phyloP scores from a whole-genome alignment of 345 rosid genomes.

The Rubroshorea leprosula region DNA sequence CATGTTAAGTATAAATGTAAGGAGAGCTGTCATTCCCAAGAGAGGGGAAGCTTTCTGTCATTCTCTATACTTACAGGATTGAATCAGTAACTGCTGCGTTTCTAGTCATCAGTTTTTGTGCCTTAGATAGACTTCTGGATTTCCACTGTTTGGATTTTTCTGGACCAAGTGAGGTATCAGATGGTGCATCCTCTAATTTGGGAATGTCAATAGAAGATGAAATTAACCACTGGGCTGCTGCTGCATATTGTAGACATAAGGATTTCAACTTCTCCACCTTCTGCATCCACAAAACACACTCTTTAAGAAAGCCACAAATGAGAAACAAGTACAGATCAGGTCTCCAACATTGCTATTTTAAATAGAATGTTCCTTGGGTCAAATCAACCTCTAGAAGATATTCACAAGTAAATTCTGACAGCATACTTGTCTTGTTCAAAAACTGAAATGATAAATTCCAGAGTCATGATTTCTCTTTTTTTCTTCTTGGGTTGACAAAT shows the following conservation, averaged over 20 bases:
- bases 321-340: slow-evolving; percentile 4
- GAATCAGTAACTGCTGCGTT: slow-evolving; percentile 62
- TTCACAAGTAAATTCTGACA: no score
- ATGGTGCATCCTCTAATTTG: slow-evolving; percentile 32
- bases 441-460: no score
- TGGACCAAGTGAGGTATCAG: slow-evolving; percentile 20
- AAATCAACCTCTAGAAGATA: not conserved
- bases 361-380: no score
- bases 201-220: slow-evolving; percentile 69
- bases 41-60: not conserved
- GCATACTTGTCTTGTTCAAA: no score
- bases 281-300: slow-evolving; percentile 38
- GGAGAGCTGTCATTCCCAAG: no score
- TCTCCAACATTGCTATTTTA: not conserved
- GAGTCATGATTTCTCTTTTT: no score
- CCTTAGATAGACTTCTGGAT: slow-evolving; percentile 35
- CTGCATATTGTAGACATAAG: slow-evolving; percentile 80
- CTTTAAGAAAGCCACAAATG: slow-evolving; percentile 11
- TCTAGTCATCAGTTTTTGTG: slow-evolving; percentile 36
- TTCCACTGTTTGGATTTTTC: slow-evolving; percentile 34
- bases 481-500: no score
- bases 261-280: slow-evolving; percentile 87
- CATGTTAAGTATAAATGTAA: not conserved
- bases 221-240: slow-evolving; percentile 94
- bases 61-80: slow-evolving; percentile 58